Base-by-base conservation (phyloP, 2,329 filamentous ascomycete species). In the Trichophaea hybrida region DNA sequence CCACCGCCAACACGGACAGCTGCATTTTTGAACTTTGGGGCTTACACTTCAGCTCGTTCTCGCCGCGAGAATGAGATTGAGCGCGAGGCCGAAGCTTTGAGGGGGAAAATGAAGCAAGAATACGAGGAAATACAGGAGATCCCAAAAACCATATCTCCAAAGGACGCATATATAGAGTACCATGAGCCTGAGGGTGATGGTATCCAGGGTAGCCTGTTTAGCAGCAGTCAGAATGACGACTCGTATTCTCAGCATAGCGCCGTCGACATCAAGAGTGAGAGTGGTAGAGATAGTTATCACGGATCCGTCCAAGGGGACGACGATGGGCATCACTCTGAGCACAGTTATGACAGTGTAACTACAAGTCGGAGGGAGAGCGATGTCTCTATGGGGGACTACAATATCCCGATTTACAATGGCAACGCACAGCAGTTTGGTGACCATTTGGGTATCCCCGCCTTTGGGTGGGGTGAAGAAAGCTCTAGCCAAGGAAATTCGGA, bases 131-230 rank as follows among this genome's bases (percentile, higher is more conserved):
- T 70, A 40, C 70, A 53, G 7, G 55, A 63, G 15, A 78, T 84
- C n/a, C 78, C 81, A 1, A 87, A 88, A 72, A 95, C 91, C 0
- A 95, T 98, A 51, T 97, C 91, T 1, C 93, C 91, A 31, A 94
- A 94, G 73, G 91, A 97, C 69, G 87, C 90, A 1, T 74, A 94
- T 61, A 74, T 96, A 54, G 90, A 96, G 61, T 95, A 90, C 70
- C 80, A 84, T 62, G 88, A 93, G 43, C 73, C 76, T 0, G 86
- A 90, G 6, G 61, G 60, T 2, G 82, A 84, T 15, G 84, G 85
- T 52, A 74, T 79, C 4, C 81, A 81, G 61, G 81, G 85, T 67
- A 82, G 87, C 10, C 74, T 95, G 17, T 94, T 95, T 69, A 80
- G 86, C 2, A 46, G 34, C 76, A 80, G 1, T n/a, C 40, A 57